These are phyloP conservation scores for Alloascoidea hylecoeti DNA, from an alignment of 805 yeast genomes.

Conservation along the genomic window DNA sequence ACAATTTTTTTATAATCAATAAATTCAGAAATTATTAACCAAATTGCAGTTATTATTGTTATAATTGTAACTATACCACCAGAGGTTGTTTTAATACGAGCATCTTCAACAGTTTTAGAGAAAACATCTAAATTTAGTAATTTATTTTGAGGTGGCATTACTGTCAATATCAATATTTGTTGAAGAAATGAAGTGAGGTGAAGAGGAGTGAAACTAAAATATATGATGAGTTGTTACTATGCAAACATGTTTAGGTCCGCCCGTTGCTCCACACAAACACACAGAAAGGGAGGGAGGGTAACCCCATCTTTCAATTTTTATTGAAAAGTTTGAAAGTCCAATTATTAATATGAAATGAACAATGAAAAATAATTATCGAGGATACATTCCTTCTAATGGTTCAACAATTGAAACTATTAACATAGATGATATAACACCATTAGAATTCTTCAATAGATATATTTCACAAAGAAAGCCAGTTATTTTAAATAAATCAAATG, in stretches of 20 bases:
- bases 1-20: constrained; percentile 52
- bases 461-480: background rate
- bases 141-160: no score
- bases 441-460: background rate
- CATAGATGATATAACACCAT: background rate
- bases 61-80: constrained; percentile 82
- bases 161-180: no score
- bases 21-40: constrained; percentile 66
- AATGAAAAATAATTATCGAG: background rate
- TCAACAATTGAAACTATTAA: background rate
- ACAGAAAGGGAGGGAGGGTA: no score
- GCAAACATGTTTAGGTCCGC: no score
- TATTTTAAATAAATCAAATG: background rate
- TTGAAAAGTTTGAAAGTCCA: no score
- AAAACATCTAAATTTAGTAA: constrained; percentile 76
- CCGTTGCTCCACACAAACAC: no score
- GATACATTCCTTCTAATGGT: background rate
- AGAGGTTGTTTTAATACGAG: constrained; percentile 70
- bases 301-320: no score
- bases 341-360: no score
- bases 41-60: constrained; percentile 44
- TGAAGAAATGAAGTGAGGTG: no score
- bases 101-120: constrained; percentile 89
- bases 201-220: no score
- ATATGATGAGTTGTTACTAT: no score